A percentile compares a stretch with the other conserved stretches of the same genome.
These are phyloP conservation scores for Aspergillus homomorphus DNA, from an alignment of 495 filamentous ascomycete species.

Conservation along the genomic window DNA sequence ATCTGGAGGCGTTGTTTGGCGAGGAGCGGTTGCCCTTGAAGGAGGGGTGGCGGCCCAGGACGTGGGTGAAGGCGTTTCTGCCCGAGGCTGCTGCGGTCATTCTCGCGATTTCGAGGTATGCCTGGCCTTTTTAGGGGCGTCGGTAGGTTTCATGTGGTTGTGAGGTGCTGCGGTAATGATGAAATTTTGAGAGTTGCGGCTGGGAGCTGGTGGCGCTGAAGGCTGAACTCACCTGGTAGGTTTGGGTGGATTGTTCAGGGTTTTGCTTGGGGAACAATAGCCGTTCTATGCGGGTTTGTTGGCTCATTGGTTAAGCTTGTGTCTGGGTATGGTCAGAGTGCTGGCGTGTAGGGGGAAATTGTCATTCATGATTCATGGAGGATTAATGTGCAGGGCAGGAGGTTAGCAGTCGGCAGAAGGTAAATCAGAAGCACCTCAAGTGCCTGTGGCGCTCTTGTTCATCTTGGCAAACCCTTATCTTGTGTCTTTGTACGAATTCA, in stretches of 20 bases:
- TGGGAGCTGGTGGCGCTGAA: too few relatives aligned
- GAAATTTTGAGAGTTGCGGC: neutral
- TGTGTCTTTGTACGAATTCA: neutral
- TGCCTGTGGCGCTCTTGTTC: neutral
- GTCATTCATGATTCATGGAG: too few relatives aligned
- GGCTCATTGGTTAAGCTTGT: neutral
- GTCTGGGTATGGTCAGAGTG: neutral
- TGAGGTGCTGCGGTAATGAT: neutral
- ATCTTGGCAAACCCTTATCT: neutral
- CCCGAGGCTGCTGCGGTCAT: neutral
- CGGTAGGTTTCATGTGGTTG: neutral
- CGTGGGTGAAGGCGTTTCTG: conserved; percentile 7
- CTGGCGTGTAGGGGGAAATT: neutral
- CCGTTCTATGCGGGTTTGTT: neutral
- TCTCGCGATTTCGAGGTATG: neutral
- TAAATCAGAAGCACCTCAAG: too few relatives aligned
- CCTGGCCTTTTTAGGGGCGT: conserved; percentile 1
- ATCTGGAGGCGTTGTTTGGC: conserved; percentile 17
- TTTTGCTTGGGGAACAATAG: neutral
- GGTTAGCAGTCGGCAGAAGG: too few relatives aligned
- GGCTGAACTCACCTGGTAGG: too few relatives aligned
- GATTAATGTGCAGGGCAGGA: too few relatives aligned
- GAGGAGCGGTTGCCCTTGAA: conserved; percentile 19
- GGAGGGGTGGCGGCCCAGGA: conserved; percentile 19
- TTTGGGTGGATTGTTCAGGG: neutral